These are phyloP conservation scores for Globisporangium paddicum DNA, from an alignment of 352 stramenopile species.

Conservation along the genomic window DNA sequence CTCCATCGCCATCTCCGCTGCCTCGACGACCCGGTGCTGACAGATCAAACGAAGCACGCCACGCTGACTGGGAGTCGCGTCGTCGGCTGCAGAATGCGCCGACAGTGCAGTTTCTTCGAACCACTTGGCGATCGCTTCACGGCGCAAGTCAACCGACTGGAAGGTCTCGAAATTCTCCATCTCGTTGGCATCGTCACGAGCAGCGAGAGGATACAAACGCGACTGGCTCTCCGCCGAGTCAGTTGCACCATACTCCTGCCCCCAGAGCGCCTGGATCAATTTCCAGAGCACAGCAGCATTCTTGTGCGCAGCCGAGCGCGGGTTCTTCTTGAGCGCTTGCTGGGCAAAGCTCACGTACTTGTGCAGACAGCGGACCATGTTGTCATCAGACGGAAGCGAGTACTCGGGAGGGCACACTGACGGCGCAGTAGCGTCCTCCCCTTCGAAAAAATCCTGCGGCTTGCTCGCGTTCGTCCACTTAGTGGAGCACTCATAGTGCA, in stretches of 20 bases:
- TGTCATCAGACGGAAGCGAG: constrained; percentile 40
- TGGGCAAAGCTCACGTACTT: constrained; percentile 55
- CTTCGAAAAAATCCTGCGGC: constrained; percentile 19
- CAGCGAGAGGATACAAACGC: constrained; percentile 38
- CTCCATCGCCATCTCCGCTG: constrained; percentile 52
- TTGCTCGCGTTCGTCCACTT: constrained; percentile 14
- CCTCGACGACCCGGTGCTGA: constrained; percentile 55
- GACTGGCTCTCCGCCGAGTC: constrained; percentile 17
- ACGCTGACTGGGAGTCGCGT: constrained; percentile 18
- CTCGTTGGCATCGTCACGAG: constrained; percentile 54
- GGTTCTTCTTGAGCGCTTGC: constrained; percentile 14
- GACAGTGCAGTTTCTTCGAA: constrained; percentile 49
- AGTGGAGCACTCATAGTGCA: constrained; percentile 48
- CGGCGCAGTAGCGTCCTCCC: constrained; percentile 17
- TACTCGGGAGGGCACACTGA: constrained; percentile 30
- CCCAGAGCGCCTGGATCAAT: constrained; percentile 68
- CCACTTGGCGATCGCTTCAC: constrained; percentile 72
- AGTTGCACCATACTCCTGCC: constrained; percentile 55
- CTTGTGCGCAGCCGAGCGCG: constrained; percentile 14
- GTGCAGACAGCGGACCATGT: constrained; percentile 51
- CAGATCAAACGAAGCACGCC: constrained; percentile 38
- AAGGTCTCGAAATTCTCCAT: constrained; percentile 63
- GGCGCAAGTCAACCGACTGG: constrained; percentile 61
- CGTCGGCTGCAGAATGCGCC: constrained; percentile 8
- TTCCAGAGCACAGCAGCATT: constrained; percentile 51